Evolutionary conservation across 2,329 filamentous ascomycete genomes (phyloP), one percentile per base, ranked within the genome.

Genomic region (Pseudogymnoascus sp.): DNA sequence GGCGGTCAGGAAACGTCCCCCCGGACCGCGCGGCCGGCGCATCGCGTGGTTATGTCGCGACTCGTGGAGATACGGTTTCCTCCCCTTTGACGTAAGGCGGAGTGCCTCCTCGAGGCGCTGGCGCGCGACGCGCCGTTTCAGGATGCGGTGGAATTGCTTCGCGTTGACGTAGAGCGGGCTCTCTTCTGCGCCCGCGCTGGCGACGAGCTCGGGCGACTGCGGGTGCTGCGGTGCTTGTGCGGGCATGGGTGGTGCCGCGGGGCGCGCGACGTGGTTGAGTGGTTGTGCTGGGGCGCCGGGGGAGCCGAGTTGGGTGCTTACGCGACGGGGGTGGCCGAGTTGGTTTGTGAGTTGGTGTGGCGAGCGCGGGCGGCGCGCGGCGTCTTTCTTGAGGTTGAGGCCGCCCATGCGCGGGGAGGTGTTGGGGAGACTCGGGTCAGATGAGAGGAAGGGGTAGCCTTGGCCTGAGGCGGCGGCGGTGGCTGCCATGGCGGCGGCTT

Each of bases 31-130:
- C 28, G 95, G 95, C 71, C 95, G 83, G 65, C 95, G 87, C 95
- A 99, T 99, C 8, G 95, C 95, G 76, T 99, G 95, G 73, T 98
- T 98, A 76, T 99, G 95, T 73, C 95, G 85, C 25, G 93, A 98
- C 75, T 99, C 95, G 78, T 99, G 95, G 34, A 99, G 83, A 73
- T 99, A 99, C 3, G 95, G 95, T 78, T 97, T 98, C 37, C 95
- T 87, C 25, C 93, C 93, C 78, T 99, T 99, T 8, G 90, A 96
- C 0, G 95, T 98, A 65, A 98, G 79, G 45, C 95, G 86, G 48
- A 99, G 79, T 63, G 93, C 90, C 75, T 99, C 95, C 75, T 99
- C 95, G 14, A 99, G 81, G 75, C 91, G 92, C 76, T 98, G 95
- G 36, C 95, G 85, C 6, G 95, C 95, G 68, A 98, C 92, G 65